These are phyloP conservation scores for Diplocarpon rosae DNA, from an alignment of 2,329 filamentous ascomycete genomes.

Conservation along the genomic window DNA sequence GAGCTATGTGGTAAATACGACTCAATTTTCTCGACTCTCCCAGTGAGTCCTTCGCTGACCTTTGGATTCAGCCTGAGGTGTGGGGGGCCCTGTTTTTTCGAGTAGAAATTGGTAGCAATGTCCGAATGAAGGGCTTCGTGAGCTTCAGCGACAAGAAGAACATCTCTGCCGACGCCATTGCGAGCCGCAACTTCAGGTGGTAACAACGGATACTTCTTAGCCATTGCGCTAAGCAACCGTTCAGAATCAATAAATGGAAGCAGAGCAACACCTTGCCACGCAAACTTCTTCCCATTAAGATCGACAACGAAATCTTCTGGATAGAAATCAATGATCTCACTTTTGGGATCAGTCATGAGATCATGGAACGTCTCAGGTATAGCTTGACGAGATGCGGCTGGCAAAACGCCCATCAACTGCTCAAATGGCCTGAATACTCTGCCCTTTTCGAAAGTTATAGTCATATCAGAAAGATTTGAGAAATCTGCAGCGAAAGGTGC, in stretches of 20 bases:
- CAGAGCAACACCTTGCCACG: constrained; percentile 91
- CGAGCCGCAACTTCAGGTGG: constrained; percentile 65
- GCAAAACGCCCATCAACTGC: constrained; percentile 95
- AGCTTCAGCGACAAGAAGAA: constrained; percentile 71
- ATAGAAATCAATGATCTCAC: constrained; percentile 94
- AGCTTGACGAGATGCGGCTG: constrained; percentile 83
- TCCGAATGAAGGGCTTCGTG: constrained; percentile 75
- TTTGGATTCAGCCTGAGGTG: constrained; percentile 65
- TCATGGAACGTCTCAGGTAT: constrained; percentile 81
- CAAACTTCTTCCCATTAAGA: constrained; percentile 95
- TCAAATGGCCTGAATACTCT: constrained; percentile 85
- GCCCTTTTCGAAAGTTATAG: constrained; percentile 74
- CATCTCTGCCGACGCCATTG: constrained; percentile 71
- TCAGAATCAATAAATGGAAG: constrained; percentile 94
- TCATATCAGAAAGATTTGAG: constrained; percentile 66
- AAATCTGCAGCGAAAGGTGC: constrained; percentile 97
- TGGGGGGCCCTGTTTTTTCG: constrained; percentile 63
- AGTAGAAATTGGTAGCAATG: constrained; percentile 77
- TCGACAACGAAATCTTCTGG: constrained; percentile 89
- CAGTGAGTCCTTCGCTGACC: constrained; percentile 66
- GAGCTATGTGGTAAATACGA: constrained; percentile 75
- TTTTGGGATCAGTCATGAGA: constrained; percentile 80
- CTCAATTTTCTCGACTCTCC: constrained; percentile 70
- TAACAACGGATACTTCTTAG: constrained; percentile 69
- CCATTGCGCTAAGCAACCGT: constrained; percentile 71